These are phyloP conservation scores for Buxus sempervirens DNA, from an alignment of 164 flowering plant species.

Conservation along the genomic window DNA sequence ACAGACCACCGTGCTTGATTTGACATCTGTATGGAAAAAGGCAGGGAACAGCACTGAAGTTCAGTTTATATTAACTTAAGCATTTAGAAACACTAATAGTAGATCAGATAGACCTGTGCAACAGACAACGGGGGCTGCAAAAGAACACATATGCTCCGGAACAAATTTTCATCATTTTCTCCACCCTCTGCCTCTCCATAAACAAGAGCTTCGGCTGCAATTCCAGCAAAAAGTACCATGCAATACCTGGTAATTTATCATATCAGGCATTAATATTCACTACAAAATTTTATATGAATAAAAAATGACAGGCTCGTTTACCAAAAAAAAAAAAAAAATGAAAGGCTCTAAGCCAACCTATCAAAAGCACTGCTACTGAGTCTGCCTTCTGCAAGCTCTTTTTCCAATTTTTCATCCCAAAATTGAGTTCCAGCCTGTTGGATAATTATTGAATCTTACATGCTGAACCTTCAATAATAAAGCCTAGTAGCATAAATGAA, in stretches of 20 bases:
- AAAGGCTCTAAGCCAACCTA: constrained; percentile 42
- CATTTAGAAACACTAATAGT: background rate
- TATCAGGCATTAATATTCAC: constrained; percentile 4
- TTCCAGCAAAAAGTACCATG: constrained; percentile 98
- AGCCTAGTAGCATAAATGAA: background rate
- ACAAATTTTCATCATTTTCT: constrained; percentile 94
- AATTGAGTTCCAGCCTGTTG: constrained; percentile 94
- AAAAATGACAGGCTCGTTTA: background rate
- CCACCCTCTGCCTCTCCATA: constrained; percentile 99
- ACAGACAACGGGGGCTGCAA: constrained; percentile 76
- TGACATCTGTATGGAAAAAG: constrained; percentile 59
- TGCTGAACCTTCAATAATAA: background rate
- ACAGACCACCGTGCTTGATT: constrained; percentile 98
- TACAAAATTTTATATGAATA: background rate
- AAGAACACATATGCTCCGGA: constrained; percentile 70
- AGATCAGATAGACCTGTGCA: constrained; percentile 52
- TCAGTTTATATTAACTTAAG: background rate
- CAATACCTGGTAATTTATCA: constrained; percentile 59
- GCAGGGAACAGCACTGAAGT: background rate
- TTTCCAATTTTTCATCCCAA: constrained; percentile 91
- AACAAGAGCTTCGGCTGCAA: constrained; percentile 95
- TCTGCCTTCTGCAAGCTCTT: constrained; percentile 78
- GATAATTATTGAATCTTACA: constrained; percentile 2
- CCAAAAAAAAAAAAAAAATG: background rate
- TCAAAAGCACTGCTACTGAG: constrained; percentile 82